Base-by-base conservation (phyloP, 2,329 filamentous ascomycete species). In the Ophiostoma pallidulum region DNA sequence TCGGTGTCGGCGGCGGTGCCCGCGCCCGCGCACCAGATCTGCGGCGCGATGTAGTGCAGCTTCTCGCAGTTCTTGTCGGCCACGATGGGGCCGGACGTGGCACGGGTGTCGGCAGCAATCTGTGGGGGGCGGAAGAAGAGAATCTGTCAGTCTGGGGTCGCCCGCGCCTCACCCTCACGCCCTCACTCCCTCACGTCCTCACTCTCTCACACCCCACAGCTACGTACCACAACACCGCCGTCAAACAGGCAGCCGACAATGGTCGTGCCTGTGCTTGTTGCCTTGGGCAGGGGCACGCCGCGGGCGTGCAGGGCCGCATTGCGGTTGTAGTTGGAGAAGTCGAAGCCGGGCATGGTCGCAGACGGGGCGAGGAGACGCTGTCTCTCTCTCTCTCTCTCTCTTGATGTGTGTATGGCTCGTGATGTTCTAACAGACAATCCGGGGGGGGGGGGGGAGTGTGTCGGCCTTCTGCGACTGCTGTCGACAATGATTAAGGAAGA, bases 51-150 rank as follows among this genome's bases (percentile, higher is more conserved):
- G 76, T 94, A 98, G 74, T 98, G 92, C 56, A 98, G 82, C 75
- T 98, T 98, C 73, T 98, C 91, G 75, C 92, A 96, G 78, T 98
- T 98, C 87, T 98, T 98, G 80, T 98, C 92, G 69, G 94, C 94
- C 59, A 98, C 92, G 69, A 98, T 98, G 57, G 92, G 90, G 31
- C 92, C 92, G 56, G 86, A 94, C 40, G 92, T 98, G 55, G 92
- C 92, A 78, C 92, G 82, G 57, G 92, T 98, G 71, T 98, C 92
- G 72, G 92, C 92, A 54, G 92, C 92, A 68, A 98, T 97, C 85
- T 90, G 59, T 14, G n/a, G 22, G 32, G 38, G 47, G 9, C 20
- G 28, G 28, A 45, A 28, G 28, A 18, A n/a, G n/a, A n/a, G n/a
- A n/a, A n/a, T n/a, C n/a, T n/a, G n/a, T n/a, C n/a, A n/a, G n/a